These are phyloP conservation scores for Phytophthora litchii DNA, from an alignment of 352 stramenopile species.

Conservation along the genomic window DNA sequence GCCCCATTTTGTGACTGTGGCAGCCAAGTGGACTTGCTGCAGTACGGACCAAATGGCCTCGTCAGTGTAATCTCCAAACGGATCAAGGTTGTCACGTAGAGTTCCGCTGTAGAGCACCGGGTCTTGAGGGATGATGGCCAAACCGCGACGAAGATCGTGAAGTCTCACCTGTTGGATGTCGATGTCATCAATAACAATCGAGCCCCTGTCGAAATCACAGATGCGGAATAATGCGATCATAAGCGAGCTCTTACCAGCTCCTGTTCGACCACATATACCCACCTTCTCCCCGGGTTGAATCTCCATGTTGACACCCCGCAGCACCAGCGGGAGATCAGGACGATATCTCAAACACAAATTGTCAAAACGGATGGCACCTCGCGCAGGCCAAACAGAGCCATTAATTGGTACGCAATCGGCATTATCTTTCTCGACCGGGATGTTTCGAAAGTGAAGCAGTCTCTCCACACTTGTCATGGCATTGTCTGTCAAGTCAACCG, in stretches of 20 bases:
- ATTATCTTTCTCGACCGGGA: conserved; percentile 18
- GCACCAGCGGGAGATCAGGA: conserved; percentile 46
- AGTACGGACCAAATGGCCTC: conserved; percentile 66
- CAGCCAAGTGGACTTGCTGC: conserved; percentile 59
- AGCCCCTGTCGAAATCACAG: conserved; percentile 58
- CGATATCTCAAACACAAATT: conserved; percentile 31
- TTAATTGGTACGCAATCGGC: conserved; percentile 14
- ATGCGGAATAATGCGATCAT: conserved; percentile 39
- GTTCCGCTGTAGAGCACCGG: conserved; percentile 92
- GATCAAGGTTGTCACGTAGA: conserved; percentile 92
- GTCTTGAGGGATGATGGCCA: conserved; percentile 78
- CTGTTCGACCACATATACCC: conserved; percentile 28
- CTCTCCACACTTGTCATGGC: conserved; percentile 25
- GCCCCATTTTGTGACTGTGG: conserved; percentile 68
- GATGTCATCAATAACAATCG: conserved; percentile 87
- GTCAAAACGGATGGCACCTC: conserved; percentile 39
- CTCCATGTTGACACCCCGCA: conserved; percentile 40
- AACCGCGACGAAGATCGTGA: conserved; percentile 38
- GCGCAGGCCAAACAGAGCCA: conserved; percentile 29
- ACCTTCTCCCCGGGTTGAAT: conserved; percentile 36
- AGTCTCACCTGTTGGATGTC: conserved; percentile 62
- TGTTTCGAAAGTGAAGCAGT: conserved; percentile 20
- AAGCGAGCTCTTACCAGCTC: conserved; percentile 28
- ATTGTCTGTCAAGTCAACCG: conserved; percentile 23
- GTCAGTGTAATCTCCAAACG: conserved; percentile 82